Evolutionary conservation across 768 basidiomycete species (phyloP).

Genomic region (Hypsizygus marmoreus): DNA sequence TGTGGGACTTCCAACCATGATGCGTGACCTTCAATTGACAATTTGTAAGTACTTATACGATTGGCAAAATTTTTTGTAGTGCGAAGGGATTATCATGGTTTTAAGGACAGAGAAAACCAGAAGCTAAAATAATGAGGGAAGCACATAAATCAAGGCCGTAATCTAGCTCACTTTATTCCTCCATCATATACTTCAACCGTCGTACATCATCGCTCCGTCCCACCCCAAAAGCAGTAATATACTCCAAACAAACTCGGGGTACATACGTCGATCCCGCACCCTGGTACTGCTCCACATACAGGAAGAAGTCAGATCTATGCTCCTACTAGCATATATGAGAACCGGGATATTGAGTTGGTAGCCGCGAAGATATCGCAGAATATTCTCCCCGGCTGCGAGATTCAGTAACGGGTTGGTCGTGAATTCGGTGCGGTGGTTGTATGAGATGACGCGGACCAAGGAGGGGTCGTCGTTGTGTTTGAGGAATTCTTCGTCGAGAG

Average conservation of each 20-base stretch:
- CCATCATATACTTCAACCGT: neutral
- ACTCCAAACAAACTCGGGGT: neutral
- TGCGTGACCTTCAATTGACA: too few species aligned
- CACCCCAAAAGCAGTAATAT: constrained; percentile 5
- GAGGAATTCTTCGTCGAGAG: constrained; percentile 16
- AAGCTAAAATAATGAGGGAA: too few species aligned
- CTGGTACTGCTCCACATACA: constrained; percentile 22
- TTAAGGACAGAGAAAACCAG: too few species aligned
- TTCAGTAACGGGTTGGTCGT: constrained; percentile 13
- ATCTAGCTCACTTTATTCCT: too few species aligned
- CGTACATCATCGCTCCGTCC: neutral
- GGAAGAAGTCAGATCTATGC: constrained; percentile 17
- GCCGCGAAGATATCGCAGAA: constrained; percentile 26
- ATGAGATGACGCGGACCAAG: constrained; percentile 30
- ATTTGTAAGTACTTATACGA: too few species aligned
- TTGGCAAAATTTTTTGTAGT: too few species aligned
- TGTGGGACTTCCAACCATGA: too few species aligned
- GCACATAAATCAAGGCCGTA: too few species aligned
- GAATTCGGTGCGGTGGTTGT: constrained; percentile 27
- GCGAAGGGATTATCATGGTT: too few species aligned
- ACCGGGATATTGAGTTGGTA: constrained; percentile 20
- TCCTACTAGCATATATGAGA: constrained; percentile 21
- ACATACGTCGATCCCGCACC: constrained; percentile 20
- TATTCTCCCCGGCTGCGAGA: constrained; percentile 25
- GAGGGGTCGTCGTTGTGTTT: constrained; percentile 20